A percentile compares a stretch with the other conserved stretches of the same genome.
Conservation (phyloP, 2,329 filamentous ascomycete genomes). For the Aspergillus pseudoterreus region DNA sequence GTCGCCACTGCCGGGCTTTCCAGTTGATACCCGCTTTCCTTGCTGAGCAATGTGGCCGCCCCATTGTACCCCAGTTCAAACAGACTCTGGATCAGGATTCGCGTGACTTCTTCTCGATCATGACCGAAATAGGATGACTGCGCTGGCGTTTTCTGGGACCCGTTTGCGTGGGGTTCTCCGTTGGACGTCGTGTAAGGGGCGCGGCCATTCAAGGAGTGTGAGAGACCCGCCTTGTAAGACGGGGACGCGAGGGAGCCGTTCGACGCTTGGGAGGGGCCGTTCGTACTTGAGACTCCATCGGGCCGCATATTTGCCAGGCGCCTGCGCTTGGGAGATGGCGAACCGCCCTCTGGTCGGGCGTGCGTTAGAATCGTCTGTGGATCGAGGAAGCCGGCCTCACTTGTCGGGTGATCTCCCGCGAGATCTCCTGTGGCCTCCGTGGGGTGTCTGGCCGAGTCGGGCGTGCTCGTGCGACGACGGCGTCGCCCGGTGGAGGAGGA, state of each 20-base stretch:
- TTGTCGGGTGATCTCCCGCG: slow-evolving; percentile 22
- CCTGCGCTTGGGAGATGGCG: slow-evolving; percentile 54
- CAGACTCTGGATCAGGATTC: slow-evolving; percentile 87
- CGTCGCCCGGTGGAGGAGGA: slow-evolving; percentile 20
- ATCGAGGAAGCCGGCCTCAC: slow-evolving; percentile 24
- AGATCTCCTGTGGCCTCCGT: slow-evolving; percentile 19
- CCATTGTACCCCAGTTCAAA: slow-evolving; percentile 80
- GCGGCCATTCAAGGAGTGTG: slow-evolving; percentile 55
- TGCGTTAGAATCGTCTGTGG: slow-evolving; percentile 18
- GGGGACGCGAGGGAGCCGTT: slow-evolving; percentile 52
- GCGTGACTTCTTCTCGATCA: slow-evolving; percentile 85
- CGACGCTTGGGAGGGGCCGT: slow-evolving; percentile 53
- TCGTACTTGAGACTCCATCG: slow-evolving; percentile 54
- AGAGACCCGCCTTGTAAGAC: slow-evolving; percentile 48
- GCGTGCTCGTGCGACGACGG: slow-evolving; percentile 29
- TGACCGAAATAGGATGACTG: slow-evolving; percentile 70
- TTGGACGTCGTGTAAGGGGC: slow-evolving; percentile 35
- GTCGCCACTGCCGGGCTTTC: slow-evolving; percentile 83
- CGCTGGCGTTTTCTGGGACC: slow-evolving; percentile 30
- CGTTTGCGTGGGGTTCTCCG: slow-evolving; percentile 38
- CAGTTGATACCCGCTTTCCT: slow-evolving; percentile 81
- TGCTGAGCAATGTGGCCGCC: slow-evolving; percentile 70
- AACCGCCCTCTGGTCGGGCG: slow-evolving; percentile 28
- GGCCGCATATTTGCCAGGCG: slow-evolving; percentile 61
- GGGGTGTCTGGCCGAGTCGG: slow-evolving; percentile 20